Conservation (phyloP, 1,284 basidiomycete genomes). For the Melanopsichium pennsylvanicum region DNA sequence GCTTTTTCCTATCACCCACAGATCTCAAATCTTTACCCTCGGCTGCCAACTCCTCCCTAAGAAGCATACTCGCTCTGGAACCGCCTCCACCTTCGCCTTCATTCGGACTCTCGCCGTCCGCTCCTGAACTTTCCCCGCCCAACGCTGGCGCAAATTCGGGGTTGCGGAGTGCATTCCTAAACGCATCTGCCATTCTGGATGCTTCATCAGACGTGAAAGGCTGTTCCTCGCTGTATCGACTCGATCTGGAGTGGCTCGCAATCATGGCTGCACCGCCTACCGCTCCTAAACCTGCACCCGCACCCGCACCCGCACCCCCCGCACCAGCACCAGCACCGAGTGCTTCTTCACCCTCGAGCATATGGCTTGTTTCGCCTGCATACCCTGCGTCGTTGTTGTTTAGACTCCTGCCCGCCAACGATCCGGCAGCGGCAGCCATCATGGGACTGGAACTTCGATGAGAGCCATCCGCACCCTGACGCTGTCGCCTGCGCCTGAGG, state of each 20-base stretch:
- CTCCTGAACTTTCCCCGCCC: slow-evolving; percentile 23
- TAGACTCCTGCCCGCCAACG: slow-evolving; percentile 22
- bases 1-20: slow-evolving; percentile 50
- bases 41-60: slow-evolving; percentile 48
- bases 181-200: slow-evolving; percentile 53
- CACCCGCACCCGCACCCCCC: too few relatives aligned
- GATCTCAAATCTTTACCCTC: slow-evolving; percentile 47
- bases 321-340: slow-evolving; percentile 8
- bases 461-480: slow-evolving; percentile 29
- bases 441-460: slow-evolving; percentile 46
- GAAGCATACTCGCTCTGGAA: slow-evolving; percentile 24
- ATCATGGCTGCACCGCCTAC: slow-evolving; percentile 28
- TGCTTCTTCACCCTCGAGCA: slow-evolving; percentile 31
- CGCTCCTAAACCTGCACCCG: slow-evolving; percentile 10
- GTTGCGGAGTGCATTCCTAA: slow-evolving; percentile 49
- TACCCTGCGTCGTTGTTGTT: slow-evolving; percentile 17
- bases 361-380: slow-evolving; percentile 34
- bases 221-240: slow-evolving; percentile 36
- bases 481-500: slow-evolving; percentile 33
- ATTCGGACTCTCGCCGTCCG: slow-evolving; percentile 33
- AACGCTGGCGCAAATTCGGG: slow-evolving; percentile 42
- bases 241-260: slow-evolving; percentile 17
- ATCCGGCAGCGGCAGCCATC: slow-evolving; percentile 44
- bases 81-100: slow-evolving; percentile 17
- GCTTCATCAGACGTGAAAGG: slow-evolving; percentile 56